A percentile compares a stretch with the other conserved stretches of the same genome.
Evolutionary conservation across 2,329 filamentous ascomycete species (phyloP).

Genomic region (Saccharata proteae): DNA sequence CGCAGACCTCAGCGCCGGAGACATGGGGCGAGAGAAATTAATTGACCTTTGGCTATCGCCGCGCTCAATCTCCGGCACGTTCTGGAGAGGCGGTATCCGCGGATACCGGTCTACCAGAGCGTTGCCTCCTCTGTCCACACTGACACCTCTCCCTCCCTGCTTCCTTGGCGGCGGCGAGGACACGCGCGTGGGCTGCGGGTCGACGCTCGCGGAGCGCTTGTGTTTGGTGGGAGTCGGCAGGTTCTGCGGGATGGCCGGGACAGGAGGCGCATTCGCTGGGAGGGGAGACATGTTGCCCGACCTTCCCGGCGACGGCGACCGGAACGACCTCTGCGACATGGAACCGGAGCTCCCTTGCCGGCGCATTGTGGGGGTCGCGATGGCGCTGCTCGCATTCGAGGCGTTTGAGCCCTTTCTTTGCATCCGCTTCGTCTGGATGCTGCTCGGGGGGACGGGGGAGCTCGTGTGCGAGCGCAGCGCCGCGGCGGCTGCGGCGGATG

Average conservation of each 20-base stretch:
- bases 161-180: constrained; percentile 30
- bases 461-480: constrained; percentile 68
- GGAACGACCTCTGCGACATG: constrained; percentile 82
- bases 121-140: constrained; percentile 25
- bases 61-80: constrained; percentile 31
- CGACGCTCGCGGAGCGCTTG: constrained; percentile 36
- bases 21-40: constrained; percentile 45
- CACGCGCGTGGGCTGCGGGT: constrained; percentile 34
- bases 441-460: constrained; percentile 65
- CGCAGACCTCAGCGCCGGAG: constrained; percentile 27
- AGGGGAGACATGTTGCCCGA: too few species aligned
- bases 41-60: constrained; percentile 30
- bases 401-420: constrained; percentile 61
- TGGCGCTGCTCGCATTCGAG: constrained; percentile 44
- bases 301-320: constrained; percentile 49
- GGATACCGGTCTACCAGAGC: constrained; percentile 14
- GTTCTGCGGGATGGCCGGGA: constrained; percentile 58
- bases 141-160: constrained; percentile 24
- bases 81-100: constrained; percentile 16
- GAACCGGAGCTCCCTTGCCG: constrained; percentile 56
- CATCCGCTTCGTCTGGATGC: constrained; percentile 81
- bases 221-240: constrained; percentile 19
- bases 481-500: constrained; percentile 74
- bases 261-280: constrained; percentile 54
- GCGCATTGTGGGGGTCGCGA: constrained; percentile 25